Evolutionary conservation across 805 yeast species (phyloP), one percentile per base, ranked within the genome.

Genomic region (Ogataea degrootiae): DNA sequence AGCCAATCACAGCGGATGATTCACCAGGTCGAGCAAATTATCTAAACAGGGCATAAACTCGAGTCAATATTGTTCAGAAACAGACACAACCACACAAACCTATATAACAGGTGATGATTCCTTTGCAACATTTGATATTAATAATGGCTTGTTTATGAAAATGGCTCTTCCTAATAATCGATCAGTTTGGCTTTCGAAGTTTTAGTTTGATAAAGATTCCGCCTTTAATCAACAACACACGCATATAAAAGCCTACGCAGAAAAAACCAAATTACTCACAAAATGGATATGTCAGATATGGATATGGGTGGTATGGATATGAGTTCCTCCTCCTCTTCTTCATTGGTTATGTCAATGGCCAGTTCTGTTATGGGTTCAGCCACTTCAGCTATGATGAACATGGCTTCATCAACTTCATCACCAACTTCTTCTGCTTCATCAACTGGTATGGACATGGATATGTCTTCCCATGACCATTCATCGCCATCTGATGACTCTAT

Each of bases 361-460:
- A 42, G 21, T 23, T 15, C 35, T 36, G 31, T 21, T 23, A 34
- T 7, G 12, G 4, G 34, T 16, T 33, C 43, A 15, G 7, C 36
- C n/a, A 15, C 39, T 7, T 36, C 39, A 12, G 14, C 23, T 6
- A 11, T 36, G 19, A 35, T 26, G 40, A 26, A 35, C 16, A 44
- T 44, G 42, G 34, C 34, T 7, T 26, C 33, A 23, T 38, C 39
- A 21, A n/a, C 23, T 9, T 17, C 19, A 4, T 39, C 41, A 4
- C 26, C 34, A 15, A 15, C 26, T 39, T 11, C 19, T 26, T 14
- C 34, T 23, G n/a, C 33, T 8, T 19, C 33, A n/a, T 31, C 57
- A 4, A 38, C 45, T 15, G 34, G 51, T 17, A 33, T 52, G 42
- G 48, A 50, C 39, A 57, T 60, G 55, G 55, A 52, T 37, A 54